These are phyloP conservation scores for Raffaelea deltoideospora DNA, from an alignment of 2,329 filamentous ascomycete species.

Conservation along the genomic window DNA sequence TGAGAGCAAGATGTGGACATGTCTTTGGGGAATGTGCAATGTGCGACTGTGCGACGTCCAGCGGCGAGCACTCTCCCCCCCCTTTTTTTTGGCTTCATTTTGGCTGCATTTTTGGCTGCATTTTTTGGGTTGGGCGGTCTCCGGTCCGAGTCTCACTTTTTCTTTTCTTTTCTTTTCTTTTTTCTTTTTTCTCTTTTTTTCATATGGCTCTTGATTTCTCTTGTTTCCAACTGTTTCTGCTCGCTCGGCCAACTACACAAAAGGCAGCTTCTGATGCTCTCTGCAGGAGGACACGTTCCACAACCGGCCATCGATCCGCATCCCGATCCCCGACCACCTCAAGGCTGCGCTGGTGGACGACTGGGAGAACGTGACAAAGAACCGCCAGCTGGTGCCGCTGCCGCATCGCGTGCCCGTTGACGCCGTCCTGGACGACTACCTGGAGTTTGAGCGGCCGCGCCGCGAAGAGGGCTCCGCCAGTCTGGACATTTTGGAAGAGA, in stretches of 20 bases:
- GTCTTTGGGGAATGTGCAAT: too few relatives aligned
- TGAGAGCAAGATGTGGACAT: too few relatives aligned
- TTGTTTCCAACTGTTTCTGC: background rate
- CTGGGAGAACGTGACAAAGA: conserved; percentile 98
- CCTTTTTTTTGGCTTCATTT: too few relatives aligned
- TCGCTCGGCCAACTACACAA: too few relatives aligned
- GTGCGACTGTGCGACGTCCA: too few relatives aligned
- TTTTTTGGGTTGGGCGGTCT: too few relatives aligned
- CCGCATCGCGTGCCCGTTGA: conserved; percentile 64
- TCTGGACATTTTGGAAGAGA: conserved; percentile 77
- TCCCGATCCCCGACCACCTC: conserved; percentile 74
- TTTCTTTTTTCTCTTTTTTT: background rate
- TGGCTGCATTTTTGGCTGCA: too few relatives aligned
- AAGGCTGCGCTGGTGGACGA: conserved; percentile 93
- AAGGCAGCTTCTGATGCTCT: background rate
- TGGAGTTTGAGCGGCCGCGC: conserved; percentile 51
- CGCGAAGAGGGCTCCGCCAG: conserved; percentile 53
- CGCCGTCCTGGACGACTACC: conserved; percentile 68
- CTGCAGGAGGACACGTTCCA: conserved; percentile 77
- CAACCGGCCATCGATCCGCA: conserved; percentile 67
- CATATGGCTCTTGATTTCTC: background rate
- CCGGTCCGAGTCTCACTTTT: too few relatives aligned
- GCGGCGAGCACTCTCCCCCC: too few relatives aligned
- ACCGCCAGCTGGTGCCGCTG: conserved; percentile 73
- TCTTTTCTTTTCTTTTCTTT: background rate